Base-by-base conservation (phyloP, 2,329 filamentous ascomycete genomes). In the Sclerotinia minor region DNA sequence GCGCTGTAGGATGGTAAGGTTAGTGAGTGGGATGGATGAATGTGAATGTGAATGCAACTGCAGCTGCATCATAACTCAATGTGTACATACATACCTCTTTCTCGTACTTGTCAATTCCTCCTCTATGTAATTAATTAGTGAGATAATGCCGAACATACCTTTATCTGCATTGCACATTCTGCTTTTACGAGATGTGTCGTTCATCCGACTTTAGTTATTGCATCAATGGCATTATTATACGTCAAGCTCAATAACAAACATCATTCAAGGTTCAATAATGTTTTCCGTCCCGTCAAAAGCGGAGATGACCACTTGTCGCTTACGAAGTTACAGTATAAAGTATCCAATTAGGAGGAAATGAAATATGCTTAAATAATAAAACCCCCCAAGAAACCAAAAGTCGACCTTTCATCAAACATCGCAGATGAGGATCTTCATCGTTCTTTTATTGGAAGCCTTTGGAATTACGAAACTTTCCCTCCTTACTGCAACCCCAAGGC, bases 391-490 rank as follows among this genome's bases (percentile, higher is more conserved):
- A 47, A 32, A 47, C 13, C n/a, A n/a, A 44, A 47, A 47, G 24
- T 35, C 26, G 26, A 49, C 29, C 44, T 60, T 49, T 60, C 58
- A 35, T 60, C 58, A 35, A 35, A 15, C 0, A 1, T 35, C 41
- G 26, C 58, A 60, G 44, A 61, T 61, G 45, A 61, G 44, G 44
- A 61, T 50, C 58, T 49, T 50, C 44, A 50, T 49, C 29, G 5
- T 47, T 45, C 47, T 17, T 17, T n/a, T n/a, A 47, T 60, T 47
- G 26, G 57, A 45, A 59, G 38, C 41, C 45, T 29, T 29, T 58
- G 21, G 52, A 54, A 21, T n/a, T 54, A 35, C 29, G 45, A 50
- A 50, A 54, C 17, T 21, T 55, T 38, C 32, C 3, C 53, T 44
- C 9, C 55, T 38, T 29, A 17, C 58, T 50, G 45, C 2, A 50